Conservation (phyloP, 495 filamentous ascomycete species). For the Penicillium pancosmium region DNA sequence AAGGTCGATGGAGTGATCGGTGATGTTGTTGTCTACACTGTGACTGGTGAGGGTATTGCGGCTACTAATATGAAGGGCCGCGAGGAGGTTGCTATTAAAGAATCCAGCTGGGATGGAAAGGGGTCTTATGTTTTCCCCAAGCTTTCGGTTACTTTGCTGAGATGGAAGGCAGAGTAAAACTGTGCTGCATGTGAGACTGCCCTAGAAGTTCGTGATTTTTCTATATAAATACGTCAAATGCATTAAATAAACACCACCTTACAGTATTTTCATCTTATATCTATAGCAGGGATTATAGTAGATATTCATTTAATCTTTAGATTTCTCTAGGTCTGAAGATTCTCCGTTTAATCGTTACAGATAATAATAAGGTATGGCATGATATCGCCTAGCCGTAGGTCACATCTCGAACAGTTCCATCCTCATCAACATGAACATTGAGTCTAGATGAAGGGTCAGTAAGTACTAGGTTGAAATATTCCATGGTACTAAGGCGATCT, state of each 20-base stretch:
- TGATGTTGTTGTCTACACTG: slow-evolving; percentile 57
- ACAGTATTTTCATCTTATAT: too few relatives aligned
- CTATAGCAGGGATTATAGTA: too few relatives aligned
- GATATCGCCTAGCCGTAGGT: slow-evolving; percentile 38
- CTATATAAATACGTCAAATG: background rate
- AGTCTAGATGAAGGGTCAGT: slow-evolving; percentile 43
- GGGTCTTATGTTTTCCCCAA: slow-evolving; percentile 63
- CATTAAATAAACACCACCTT: slow-evolving; percentile 13
- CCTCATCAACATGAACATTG: slow-evolving; percentile 71
- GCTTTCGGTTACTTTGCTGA: slow-evolving; percentile 65
- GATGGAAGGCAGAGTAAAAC: slow-evolving; percentile 59
- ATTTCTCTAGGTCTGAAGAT: background rate
- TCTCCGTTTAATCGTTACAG: too few relatives aligned
- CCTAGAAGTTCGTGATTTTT: slow-evolving; percentile 2
- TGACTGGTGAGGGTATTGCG: slow-evolving; percentile 56
- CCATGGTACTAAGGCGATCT: too few relatives aligned
- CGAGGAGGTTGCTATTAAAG: slow-evolving; percentile 60
- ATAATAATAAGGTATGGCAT: too few relatives aligned
- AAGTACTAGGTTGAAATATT: background rate
- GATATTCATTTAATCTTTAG: background rate
- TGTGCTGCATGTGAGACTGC: background rate
- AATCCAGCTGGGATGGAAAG: slow-evolving; percentile 62
- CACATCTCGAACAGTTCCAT: slow-evolving; percentile 75
- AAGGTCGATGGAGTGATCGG: slow-evolving; percentile 55
- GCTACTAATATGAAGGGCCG: slow-evolving; percentile 62